These are phyloP conservation scores for Xylaria multiplex DNA, from an alignment of 2,329 filamentous ascomycete genomes.

Conservation along the genomic window DNA sequence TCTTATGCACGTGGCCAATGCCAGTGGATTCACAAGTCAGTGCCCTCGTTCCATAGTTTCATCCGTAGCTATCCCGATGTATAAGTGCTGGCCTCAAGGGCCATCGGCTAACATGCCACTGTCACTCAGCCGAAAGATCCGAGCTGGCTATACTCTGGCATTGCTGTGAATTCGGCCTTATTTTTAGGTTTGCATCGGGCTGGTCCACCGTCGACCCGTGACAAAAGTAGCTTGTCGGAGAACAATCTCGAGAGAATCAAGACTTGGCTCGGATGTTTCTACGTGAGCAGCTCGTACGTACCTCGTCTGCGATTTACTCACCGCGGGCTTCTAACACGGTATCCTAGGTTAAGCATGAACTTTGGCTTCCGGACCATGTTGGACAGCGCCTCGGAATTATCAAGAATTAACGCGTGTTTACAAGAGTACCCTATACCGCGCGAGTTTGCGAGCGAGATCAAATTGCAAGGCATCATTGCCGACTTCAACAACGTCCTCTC, in stretches of 20 bases:
- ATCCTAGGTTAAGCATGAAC: conserved; percentile 46
- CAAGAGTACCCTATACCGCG: conserved; percentile 40
- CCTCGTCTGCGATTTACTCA: background rate
- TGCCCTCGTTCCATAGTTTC: background rate
- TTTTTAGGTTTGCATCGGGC: conserved; percentile 46
- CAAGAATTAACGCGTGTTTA: conserved; percentile 40
- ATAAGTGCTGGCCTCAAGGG: background rate
- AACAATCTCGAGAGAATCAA: conserved; percentile 41
- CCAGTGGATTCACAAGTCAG: conserved; percentile 38
- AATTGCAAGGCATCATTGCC: conserved; percentile 42
- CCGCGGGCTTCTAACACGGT: background rate
- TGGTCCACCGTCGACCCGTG: conserved; percentile 37
- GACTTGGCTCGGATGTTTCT: conserved; percentile 49
- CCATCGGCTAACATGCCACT: conserved; percentile 9
- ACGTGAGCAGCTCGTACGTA: conserved; percentile 46
- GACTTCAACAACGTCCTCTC: conserved; percentile 45
- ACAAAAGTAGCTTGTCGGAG: conserved; percentile 35
- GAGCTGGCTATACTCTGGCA: conserved; percentile 48
- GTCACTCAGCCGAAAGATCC: conserved; percentile 43
- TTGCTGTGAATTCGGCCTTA: conserved; percentile 47
- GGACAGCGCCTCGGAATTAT: conserved; percentile 44
- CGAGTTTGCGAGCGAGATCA: conserved; percentile 44
- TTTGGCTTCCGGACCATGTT: conserved; percentile 45
- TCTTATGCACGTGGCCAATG: conserved; percentile 47
- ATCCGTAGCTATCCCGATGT: background rate